Conservation (phyloP, 2,329 filamentous ascomycete species). For the Sporothrix variecibatus region DNA sequence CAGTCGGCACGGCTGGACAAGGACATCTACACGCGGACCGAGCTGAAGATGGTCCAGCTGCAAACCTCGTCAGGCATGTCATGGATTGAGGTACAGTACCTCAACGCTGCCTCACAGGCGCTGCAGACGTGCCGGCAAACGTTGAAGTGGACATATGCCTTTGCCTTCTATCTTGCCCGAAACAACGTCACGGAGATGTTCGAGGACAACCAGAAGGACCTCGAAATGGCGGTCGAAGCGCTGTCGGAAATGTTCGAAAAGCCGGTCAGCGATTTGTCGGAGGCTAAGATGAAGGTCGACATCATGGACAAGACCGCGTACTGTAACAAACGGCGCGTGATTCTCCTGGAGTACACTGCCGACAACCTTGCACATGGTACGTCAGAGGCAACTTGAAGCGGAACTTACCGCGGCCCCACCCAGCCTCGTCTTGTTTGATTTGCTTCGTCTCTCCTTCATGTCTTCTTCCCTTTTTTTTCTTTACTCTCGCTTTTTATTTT, state of each 20-base stretch:
- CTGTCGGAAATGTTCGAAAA: conserved; percentile 99
- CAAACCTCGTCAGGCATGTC: conserved; percentile 94
- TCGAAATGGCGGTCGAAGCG: conserved; percentile 95
- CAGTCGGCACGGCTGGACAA: conserved; percentile 96
- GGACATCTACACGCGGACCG: conserved; percentile 92
- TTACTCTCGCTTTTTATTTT: too few species aligned
- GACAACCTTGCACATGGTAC: conserved; percentile 86
- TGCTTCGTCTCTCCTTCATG: too few species aligned
- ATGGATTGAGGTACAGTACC: conserved; percentile 98
- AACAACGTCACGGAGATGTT: conserved; percentile 98
- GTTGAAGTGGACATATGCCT: conserved; percentile 98
- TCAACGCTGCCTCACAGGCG: conserved; percentile 89
- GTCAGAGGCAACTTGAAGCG: conserved; percentile 36
- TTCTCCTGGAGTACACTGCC: conserved; percentile 87
- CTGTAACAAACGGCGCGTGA: conserved; percentile 88
- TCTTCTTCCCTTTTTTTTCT: background rate
- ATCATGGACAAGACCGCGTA: conserved; percentile 99
- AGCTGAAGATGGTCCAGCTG: conserved; percentile 98
- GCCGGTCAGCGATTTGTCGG: conserved; percentile 80
- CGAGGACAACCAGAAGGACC: conserved; percentile 96
- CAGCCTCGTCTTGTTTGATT: too few species aligned
- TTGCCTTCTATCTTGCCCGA: conserved; percentile 93
- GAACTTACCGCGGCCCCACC: background rate
- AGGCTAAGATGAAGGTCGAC: conserved; percentile 90
- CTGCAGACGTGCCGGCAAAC: conserved; percentile 97